Conservation (phyloP, 257 asterid genomes). For the Salvia hispanica region DNA sequence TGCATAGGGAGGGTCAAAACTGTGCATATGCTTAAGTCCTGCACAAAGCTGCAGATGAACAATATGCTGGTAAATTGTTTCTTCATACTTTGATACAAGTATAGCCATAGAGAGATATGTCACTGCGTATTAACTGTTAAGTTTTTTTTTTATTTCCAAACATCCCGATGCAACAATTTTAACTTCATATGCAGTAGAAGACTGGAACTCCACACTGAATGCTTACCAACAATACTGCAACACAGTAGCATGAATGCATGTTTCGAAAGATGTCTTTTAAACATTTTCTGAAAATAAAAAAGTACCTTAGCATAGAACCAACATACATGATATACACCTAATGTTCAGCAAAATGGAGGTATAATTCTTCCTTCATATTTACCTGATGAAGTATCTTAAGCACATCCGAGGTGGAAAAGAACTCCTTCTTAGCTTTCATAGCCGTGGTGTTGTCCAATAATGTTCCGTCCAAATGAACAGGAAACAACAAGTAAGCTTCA, state of each 20-base stretch:
- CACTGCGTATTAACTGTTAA: constrained; percentile 10
- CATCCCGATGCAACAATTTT: not conserved
- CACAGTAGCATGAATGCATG: constrained; percentile 14
- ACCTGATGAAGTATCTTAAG: constrained; percentile 98
- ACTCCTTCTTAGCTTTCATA: constrained; percentile 85
- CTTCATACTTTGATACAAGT: constrained; percentile 27
- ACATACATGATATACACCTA: not conserved
- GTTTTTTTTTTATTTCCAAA: not conserved
- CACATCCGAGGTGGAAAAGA: constrained; percentile 82
- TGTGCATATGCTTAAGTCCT: constrained; percentile 97
- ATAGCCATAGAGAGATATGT: constrained; percentile 27
- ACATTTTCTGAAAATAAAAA: constrained; percentile 22
- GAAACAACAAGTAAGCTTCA: constrained; percentile 96
- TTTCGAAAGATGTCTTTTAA: constrained; percentile 8
- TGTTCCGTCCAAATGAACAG: constrained; percentile 96
- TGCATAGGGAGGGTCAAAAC: constrained; percentile 89
- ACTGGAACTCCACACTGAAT: constrained; percentile 10
- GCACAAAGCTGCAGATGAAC: constrained; percentile 88
- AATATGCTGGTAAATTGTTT: constrained; percentile 30
- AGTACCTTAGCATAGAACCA: not conserved
- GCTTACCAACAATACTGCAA: constrained; percentile 20
- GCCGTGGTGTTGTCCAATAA: constrained; percentile 67
- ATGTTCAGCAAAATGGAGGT: not conserved
- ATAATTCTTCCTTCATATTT: constrained; percentile 14
- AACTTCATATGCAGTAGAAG: constrained; percentile 1